Evolutionary conservation across 2,329 filamentous ascomycete species (phyloP).

Genomic region (Aspergillus latus): DNA sequence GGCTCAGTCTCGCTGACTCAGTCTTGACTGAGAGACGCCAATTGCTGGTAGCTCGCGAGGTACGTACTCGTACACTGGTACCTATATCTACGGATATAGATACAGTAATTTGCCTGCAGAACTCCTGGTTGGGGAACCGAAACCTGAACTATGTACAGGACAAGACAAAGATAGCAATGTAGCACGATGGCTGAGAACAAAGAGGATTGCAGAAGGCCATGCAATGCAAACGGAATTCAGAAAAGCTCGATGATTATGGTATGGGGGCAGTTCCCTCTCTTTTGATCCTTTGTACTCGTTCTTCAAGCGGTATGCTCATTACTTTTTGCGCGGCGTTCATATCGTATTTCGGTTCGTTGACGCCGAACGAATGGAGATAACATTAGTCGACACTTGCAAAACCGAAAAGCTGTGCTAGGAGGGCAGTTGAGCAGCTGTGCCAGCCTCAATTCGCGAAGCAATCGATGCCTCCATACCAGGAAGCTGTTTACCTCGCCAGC

Average conservation of each 20-base stretch:
- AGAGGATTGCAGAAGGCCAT: not conserved
- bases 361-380: not conserved
- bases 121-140: not conserved
- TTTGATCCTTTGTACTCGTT: not conserved
- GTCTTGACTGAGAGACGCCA: too few species aligned
- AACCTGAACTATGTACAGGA: not conserved
- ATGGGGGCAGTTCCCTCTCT: not conserved
- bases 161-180: not conserved
- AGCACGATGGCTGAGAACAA: not conserved
- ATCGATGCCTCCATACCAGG: not conserved
- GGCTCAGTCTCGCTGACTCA: too few species aligned
- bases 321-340: not conserved
- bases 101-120: not conserved
- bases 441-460: not conserved
- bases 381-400: not conserved
- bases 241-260: not conserved
- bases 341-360: not conserved
- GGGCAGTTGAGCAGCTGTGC: not conserved
- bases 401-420: not conserved
- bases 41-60: too few species aligned
- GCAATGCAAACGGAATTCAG: not conserved
- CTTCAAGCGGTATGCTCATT: not conserved
- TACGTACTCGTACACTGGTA: too few species aligned
- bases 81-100: not conserved
- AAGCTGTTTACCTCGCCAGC: too few species aligned